phyloP scores from a whole-genome alignment of 306 rosid species.

The Dicorynia guianensis region DNA sequence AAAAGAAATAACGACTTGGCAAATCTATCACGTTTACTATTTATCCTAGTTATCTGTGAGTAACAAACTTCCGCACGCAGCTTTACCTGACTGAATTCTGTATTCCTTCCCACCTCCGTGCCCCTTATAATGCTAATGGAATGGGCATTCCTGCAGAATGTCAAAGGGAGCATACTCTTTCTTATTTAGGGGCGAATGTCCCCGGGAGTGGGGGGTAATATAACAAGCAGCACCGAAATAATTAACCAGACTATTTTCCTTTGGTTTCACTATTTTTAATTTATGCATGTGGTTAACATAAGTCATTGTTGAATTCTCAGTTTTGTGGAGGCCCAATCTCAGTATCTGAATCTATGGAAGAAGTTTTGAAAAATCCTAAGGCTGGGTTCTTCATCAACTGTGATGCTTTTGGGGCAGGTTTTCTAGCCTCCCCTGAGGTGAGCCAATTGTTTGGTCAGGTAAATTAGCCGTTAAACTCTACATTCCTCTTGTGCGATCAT shows the following conservation, averaged over 20 bases:
- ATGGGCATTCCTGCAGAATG: no score
- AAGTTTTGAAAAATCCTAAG: conserved; percentile 94
- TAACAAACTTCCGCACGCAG: no score
- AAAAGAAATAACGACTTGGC: background rate
- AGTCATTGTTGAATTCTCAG: conserved; percentile 51
- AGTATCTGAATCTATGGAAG: conserved; percentile 92
- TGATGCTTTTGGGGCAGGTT: conserved; percentile 91
- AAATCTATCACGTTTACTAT: no score
- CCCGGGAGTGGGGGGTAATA: no score
- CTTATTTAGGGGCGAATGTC: no score
- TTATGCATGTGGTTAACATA: background rate
- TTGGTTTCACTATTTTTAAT: background rate
- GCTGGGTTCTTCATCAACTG: conserved; percentile 91
- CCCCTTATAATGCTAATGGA: no score
- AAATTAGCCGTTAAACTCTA: conserved; percentile 25
- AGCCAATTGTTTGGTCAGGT: conserved; percentile 98
- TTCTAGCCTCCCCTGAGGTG: conserved; percentile 95
- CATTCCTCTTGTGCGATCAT: background rate
- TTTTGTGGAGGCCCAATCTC: conserved; percentile 99
- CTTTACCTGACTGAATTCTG: no score
- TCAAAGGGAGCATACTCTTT: no score
- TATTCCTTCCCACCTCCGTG: no score
- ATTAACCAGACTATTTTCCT: background rate
- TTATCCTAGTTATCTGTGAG: no score
- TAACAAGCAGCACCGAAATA: background rate